Percentiles rank a stretch among this genome's conserved stretches.
Evolutionary conservation across 345 rosid species (phyloP).

Genomic region (Psidium friedrichsthalianum): DNA sequence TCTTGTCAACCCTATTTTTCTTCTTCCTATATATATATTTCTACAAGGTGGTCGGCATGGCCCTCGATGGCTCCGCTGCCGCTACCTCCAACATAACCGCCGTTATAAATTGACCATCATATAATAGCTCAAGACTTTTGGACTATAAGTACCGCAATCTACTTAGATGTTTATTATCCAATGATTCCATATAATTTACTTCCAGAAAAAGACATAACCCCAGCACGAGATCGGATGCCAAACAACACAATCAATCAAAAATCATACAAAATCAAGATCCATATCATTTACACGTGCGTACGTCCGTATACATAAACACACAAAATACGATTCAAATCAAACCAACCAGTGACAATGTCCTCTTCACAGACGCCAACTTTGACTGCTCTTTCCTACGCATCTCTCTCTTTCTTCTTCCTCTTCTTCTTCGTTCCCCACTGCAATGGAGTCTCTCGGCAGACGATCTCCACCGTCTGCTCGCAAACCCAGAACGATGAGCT

Average conservation of each 20-base stretch:
- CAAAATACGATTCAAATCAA: neutral
- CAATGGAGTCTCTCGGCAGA: slow-evolving; percentile 1
- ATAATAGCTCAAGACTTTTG: accelerated
- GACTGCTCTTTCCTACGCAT: neutral
- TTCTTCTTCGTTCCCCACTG: neutral
- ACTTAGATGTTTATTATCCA: neutral
- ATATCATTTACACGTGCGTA: neutral
- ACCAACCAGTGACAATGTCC: neutral
- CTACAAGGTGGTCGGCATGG: too few relatives aligned
- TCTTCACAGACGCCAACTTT: neutral
- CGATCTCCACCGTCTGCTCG: slow-evolving; percentile 8
- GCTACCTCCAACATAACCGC: too few relatives aligned
- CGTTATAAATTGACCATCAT: neutral
- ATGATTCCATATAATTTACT: neutral
- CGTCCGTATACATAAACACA: neutral
- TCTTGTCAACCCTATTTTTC: too few relatives aligned
- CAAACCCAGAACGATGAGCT: slow-evolving; percentile 12
- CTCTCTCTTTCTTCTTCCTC: neutral
- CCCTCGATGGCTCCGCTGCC: too few relatives aligned
- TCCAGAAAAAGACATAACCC: neutral
- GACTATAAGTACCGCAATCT: neutral
- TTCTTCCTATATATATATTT: too few relatives aligned
- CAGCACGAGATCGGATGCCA: neutral
- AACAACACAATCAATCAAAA: neutral
- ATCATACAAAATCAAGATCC: neutral